A percentile compares a stretch with the other conserved stretches of the same genome.
These are phyloP conservation scores for Ballota nigra DNA, from an alignment of 257 asterid genomes.

Conservation along the genomic window DNA sequence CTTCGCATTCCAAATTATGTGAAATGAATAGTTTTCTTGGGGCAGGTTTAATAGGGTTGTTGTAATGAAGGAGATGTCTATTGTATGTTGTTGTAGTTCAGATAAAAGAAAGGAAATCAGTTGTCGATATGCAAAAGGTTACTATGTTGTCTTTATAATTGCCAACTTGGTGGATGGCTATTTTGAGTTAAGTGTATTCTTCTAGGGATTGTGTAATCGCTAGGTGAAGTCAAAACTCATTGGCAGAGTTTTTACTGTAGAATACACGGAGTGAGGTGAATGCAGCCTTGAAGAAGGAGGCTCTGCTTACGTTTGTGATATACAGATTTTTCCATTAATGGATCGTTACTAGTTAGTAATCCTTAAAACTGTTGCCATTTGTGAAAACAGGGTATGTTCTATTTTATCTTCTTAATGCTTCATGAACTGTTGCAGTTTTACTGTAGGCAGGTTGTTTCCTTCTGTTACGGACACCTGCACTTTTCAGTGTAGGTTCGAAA, in stretches of 20 bases:
- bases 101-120: conserved; percentile 1
- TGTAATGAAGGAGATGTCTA: neutral
- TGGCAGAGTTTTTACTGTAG: conserved; percentile 36
- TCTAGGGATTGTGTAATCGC: neutral
- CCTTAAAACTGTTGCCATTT: conserved; percentile 91
- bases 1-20: neutral
- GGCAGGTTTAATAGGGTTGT: neutral
- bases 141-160: neutral
- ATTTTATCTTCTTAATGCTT: conserved; percentile 13
- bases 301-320: conserved; percentile 93
- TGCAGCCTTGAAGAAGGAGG: conserved; percentile 92
- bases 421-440: neutral
- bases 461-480: conserved; percentile 21
- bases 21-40: neutral
- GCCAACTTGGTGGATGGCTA: no score
- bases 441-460: conserved; percentile 2
- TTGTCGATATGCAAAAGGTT: no score
- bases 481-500: conserved; percentile 60
- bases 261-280: conserved; percentile 88
- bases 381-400: conserved; percentile 80
- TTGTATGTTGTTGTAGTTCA: neutral
- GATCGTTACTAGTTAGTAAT: conserved; percentile 96
- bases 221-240: conserved; percentile 17
- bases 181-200: neutral
- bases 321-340: conserved; percentile 86